phyloP scores from a whole-genome alignment of 345 rosid species.

The Laguncularia racemosa region DNA sequence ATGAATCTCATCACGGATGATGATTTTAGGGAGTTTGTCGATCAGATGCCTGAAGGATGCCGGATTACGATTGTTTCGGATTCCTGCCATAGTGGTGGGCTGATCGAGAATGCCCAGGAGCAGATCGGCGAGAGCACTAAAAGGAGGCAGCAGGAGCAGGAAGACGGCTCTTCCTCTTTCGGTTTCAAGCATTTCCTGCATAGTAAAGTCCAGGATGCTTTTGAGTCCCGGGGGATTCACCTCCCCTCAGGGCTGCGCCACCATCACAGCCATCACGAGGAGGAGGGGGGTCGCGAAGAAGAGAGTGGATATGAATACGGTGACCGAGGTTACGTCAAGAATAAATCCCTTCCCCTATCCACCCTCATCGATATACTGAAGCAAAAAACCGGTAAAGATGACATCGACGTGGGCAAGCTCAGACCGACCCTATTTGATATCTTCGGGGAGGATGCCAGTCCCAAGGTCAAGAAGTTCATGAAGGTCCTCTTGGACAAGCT shows the following conservation, averaged over 20 bases:
- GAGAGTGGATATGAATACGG: conserved; percentile 28
- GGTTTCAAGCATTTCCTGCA: conserved; percentile 47
- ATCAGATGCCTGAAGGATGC: conserved; percentile 56
- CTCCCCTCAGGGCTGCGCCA: conserved; percentile 39
- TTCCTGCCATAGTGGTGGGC: conserved; percentile 96
- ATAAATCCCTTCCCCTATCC: conserved; percentile 71
- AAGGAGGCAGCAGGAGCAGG: conserved; percentile 3
- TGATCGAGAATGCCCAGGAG: conserved; percentile 87
- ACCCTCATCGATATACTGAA: conserved; percentile 81
- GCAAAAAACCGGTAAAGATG: conserved; percentile 78
- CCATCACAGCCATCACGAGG: conserved; percentile 24
- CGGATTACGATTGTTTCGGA: conserved; percentile 73
- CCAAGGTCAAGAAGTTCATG: conserved; percentile 97
- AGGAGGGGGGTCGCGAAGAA: conserved; percentile 29
- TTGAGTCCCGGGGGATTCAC: conserved; percentile 60
- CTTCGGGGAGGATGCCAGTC: conserved; percentile 87
- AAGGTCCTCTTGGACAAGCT: conserved; percentile 62
- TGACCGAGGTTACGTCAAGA: conserved; percentile 29
- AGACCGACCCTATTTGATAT: conserved; percentile 75
- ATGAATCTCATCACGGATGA: conserved; percentile 97
- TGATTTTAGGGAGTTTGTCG: conserved; percentile 81
- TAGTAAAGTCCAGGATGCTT: conserved; percentile 34
- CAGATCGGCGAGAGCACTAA: conserved; percentile 91
- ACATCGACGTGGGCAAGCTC: conserved; percentile 72
- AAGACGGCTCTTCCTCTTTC: conserved; percentile 16